phyloP scores from a whole-genome alignment of 768 basidiomycete genomes.

The Tylopilus subfusipes region DNA sequence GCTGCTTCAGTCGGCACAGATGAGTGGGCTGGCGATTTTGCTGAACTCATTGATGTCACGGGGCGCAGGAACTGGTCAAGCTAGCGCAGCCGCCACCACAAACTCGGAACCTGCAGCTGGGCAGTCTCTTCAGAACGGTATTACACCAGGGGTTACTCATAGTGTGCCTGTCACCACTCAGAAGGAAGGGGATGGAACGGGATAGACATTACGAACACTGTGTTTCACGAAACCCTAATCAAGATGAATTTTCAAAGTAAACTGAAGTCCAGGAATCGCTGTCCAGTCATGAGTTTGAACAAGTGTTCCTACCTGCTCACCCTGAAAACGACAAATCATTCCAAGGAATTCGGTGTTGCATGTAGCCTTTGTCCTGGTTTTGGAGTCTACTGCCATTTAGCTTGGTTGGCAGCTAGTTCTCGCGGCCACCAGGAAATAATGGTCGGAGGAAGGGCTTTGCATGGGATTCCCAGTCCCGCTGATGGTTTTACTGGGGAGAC shows the following conservation, averaged over 20 bases:
- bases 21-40: conserved; percentile 69
- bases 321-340: not conserved
- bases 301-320: not conserved
- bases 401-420: too few species aligned
- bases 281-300: not conserved
- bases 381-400: too few species aligned
- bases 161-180: conserved; percentile 5
- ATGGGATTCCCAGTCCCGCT: too few species aligned
- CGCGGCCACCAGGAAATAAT: too few species aligned
- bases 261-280: not conserved
- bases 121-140: conserved; percentile 17
- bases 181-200: conserved; percentile 22
- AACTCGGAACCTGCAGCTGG: conserved; percentile 9
- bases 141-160: conserved; percentile 5
- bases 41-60: conserved; percentile 68
- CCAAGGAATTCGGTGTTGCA: too few species aligned
- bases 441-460: too few species aligned
- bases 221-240: conserved; percentile 11
- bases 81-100: conserved; percentile 3
- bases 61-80: conserved; percentile 26
- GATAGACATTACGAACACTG: conserved; percentile 14
- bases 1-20: conserved; percentile 67
- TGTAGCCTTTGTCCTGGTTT: too few species aligned
- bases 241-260: conserved; percentile 6
- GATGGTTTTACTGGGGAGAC: too few species aligned